Evolutionary conservation across 2,329 filamentous ascomycete species (phyloP).

Genomic region (Diaporthe caulivora): DNA sequence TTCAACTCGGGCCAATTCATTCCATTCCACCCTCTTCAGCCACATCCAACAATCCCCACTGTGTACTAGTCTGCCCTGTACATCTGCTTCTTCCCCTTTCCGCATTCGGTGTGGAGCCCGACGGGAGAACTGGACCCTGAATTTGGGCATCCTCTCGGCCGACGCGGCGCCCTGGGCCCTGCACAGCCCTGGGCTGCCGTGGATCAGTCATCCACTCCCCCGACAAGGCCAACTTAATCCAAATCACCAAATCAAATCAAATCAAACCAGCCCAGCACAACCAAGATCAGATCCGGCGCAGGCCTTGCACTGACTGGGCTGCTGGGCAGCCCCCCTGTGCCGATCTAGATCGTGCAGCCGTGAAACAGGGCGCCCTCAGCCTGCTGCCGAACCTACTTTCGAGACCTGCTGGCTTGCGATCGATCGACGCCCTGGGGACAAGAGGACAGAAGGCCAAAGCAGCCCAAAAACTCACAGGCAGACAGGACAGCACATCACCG

Average conservation of each 20-base stretch:
- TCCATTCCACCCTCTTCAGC: conserved; percentile 22
- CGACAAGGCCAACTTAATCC: too few species aligned
- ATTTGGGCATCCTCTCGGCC: conserved; percentile 14
- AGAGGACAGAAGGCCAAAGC: not conserved
- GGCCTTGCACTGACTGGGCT: conserved; percentile 24
- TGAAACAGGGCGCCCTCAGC: conserved; percentile 22
- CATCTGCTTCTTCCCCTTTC: conserved; percentile 24
- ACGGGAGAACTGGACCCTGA: conserved; percentile 11
- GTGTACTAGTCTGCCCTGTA: conserved; percentile 1
- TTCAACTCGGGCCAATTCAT: conserved; percentile 6
- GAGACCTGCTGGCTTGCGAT: not conserved
- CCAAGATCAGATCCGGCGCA: conserved; percentile 18
- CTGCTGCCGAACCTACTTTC: conserved; percentile 6
- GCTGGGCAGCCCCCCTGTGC: not conserved
- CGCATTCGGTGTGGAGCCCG: conserved; percentile 20
- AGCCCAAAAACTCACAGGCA: not conserved
- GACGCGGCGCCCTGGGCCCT: conserved; percentile 15
- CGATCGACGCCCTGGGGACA: not conserved
- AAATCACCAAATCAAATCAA: not conserved
- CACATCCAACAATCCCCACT: not conserved
- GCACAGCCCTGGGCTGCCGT: not conserved
- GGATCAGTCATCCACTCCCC: conserved; percentile 7
- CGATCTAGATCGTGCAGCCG: conserved; percentile 35
- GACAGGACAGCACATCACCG: not conserved
- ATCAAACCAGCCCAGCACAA: not conserved